These are phyloP conservation scores for Candida wancherniae DNA, from an alignment of 805 yeast species.

Conservation along the genomic window DNA sequence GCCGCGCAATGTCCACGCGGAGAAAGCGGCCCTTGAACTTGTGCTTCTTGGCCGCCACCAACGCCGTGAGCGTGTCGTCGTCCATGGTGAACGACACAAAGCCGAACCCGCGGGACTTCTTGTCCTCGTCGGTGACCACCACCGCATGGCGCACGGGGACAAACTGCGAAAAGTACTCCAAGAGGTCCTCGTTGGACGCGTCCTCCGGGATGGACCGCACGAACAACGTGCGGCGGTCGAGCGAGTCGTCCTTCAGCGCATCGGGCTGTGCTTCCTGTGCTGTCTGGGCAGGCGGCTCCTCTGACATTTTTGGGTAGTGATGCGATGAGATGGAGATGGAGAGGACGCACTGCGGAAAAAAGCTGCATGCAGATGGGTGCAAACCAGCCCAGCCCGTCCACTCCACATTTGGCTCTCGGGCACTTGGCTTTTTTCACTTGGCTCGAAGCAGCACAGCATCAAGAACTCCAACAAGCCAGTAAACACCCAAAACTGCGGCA, in stretches of 20 bases:
- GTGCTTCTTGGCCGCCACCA: constrained; percentile 57
- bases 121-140: constrained; percentile 71
- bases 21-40: constrained; percentile 65
- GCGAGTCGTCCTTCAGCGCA: constrained; percentile 20
- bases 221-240: constrained; percentile 66
- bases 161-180: constrained; percentile 83
- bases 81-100: constrained; percentile 84
- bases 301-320: background rate
- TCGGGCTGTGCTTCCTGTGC: background rate
- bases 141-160: constrained; percentile 96
- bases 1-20: constrained; percentile 82
- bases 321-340: no score
- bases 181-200: constrained; percentile 75
- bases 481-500: no score
- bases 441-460: no score
- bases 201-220: constrained; percentile 79
- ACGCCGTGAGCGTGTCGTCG: constrained; percentile 78
- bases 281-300: background rate
- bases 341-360: no score
- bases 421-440: no score
- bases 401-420: no score
- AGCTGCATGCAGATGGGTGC: no score
- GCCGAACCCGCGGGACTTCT: constrained; percentile 89
- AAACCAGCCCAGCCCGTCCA: no score
- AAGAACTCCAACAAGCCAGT: no score